A percentile compares a stretch with the other conserved stretches of the same genome.
phyloP scores from a whole-genome alignment of 2,329 filamentous ascomycete species.

The Talaromyces sp. region DNA sequence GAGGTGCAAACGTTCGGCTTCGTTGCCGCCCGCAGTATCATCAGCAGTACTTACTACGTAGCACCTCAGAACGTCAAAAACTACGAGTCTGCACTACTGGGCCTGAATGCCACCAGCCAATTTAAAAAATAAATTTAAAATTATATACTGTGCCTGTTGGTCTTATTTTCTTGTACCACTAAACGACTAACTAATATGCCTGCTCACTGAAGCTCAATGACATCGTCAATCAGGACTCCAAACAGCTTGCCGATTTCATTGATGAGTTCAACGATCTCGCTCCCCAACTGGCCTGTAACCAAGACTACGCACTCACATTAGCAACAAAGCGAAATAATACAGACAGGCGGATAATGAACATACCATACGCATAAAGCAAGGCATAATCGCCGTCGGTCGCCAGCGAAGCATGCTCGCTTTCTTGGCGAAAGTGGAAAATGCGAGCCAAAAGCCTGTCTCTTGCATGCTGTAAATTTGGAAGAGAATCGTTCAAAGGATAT shows the following conservation, averaged over 20 bases:
- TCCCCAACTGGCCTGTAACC: constrained; percentile 56
- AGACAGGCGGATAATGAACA: constrained; percentile 21
- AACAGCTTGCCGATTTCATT: constrained; percentile 56
- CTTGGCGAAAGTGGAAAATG: constrained; percentile 79
- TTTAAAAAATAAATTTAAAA: background rate
- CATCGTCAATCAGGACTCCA: constrained; percentile 58
- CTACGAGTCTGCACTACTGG: background rate
- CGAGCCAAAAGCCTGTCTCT: constrained; percentile 80
- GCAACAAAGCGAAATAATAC: background rate
- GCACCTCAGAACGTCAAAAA: background rate
- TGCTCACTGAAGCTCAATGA: constrained; percentile 49
- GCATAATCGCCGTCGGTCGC: constrained; percentile 68
- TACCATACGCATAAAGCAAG: constrained; percentile 83
- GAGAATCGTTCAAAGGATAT: constrained; percentile 82
- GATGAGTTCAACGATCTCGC: constrained; percentile 51
- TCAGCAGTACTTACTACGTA: background rate
- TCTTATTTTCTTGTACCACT: background rate
- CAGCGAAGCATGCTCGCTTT: constrained; percentile 48
- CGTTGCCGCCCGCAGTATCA: constrained; percentile 11
- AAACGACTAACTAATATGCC: background rate
- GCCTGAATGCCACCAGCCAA: background rate
- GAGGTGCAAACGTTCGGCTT: constrained; percentile 16
- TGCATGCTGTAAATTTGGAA: constrained; percentile 75
- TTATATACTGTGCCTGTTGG: background rate
- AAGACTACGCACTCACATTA: constrained; percentile 41